Evolutionary conservation across 768 basidiomycete genomes (phyloP), one percentile per base, ranked within the genome.

Genomic region (Ramaria sp.): DNA sequence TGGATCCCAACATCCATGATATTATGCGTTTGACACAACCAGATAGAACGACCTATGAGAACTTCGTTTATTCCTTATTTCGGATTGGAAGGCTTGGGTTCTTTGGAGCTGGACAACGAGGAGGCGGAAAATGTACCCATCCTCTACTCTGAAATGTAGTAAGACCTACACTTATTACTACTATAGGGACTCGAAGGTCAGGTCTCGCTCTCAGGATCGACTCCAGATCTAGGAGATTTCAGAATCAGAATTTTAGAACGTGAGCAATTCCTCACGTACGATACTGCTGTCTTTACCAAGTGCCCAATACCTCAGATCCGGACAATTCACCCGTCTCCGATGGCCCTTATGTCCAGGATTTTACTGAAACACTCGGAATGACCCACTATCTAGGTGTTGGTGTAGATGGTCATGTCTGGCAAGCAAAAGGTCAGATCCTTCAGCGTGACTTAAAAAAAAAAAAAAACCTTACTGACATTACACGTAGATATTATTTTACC

Each of bases 71-170:
- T 97, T 50, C 95, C 91, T 64, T 95, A 97, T 63, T 69, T 86
- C 59, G 92, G 91, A 0, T 68, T 94, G 28, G 92, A 97, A 61
- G 94, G 93, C 0, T 69, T 93, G 1, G 93, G 95, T 13, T 81
- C 77, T 2, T 57, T 97, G 24, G 81, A 87, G 56, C 76, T 96
- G 74, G 83, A 87, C 48, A 85, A 81, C 0, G 82, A 83, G 30
- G 82, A 84, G 61, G 72, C 83, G 48, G 80, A 87, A 57, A 78
- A 86, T 65, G 90, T 91, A 59, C 22, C 78, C 30, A n/a, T 20
- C 18, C 34, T 45, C n/a, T 39, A 16, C 18, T 16, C 36, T 44
- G 16, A 38, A 55, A 34, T 48, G 2, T n/a, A 51, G 43, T 10
- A 16, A 52, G 44, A n/a, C 53, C 61, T 18, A 60, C 28, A 20